Evolutionary conservation across 2,329 filamentous ascomycete species (phyloP).

Genomic region (Cordyceps sp.): DNA sequence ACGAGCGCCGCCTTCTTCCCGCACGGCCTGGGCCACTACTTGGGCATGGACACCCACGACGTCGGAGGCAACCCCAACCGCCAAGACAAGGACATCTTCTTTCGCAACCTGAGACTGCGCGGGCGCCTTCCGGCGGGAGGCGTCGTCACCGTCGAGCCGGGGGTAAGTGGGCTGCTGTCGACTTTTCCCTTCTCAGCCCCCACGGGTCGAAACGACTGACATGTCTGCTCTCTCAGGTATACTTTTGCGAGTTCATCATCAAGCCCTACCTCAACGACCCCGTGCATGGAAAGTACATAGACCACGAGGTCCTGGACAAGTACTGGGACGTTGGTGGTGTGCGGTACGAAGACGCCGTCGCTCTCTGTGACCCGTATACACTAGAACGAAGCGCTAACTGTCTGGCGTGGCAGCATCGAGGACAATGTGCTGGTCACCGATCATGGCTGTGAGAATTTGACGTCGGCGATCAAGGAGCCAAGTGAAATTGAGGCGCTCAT

Average conservation of each 20-base stretch:
- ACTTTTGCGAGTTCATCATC: slow-evolving; percentile 85
- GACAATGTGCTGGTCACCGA: slow-evolving; percentile 60
- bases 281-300: slow-evolving; percentile 59
- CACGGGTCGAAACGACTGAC: slow-evolving; percentile 1
- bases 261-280: slow-evolving; percentile 61
- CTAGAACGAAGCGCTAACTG: no score
- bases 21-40: slow-evolving; percentile 78
- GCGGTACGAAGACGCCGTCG: slow-evolving; percentile 24
- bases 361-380: no score
- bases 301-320: slow-evolving; percentile 51
- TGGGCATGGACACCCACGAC: slow-evolving; percentile 89
- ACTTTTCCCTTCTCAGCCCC: neutral
- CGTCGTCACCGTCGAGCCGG: slow-evolving; percentile 90
- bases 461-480: slow-evolving; percentile 52
- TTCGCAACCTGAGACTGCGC: slow-evolving; percentile 70
- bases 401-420: slow-evolving; percentile 29
- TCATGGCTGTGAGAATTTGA: slow-evolving; percentile 55
- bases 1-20: slow-evolving; percentile 87
- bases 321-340: slow-evolving; percentile 77
- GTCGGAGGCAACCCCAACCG: slow-evolving; percentile 66
- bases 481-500: slow-evolving; percentile 35
- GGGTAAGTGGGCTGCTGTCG: slow-evolving; percentile 32
- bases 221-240: slow-evolving; percentile 36
- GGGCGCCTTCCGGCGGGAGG: slow-evolving; percentile 58
- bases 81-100: slow-evolving; percentile 65